Percentiles rank a stretch among this genome's conserved stretches.
Evolutionary conservation across 1,284 basidiomycete species (phyloP).

Genomic region (Trametes versicolor): DNA sequence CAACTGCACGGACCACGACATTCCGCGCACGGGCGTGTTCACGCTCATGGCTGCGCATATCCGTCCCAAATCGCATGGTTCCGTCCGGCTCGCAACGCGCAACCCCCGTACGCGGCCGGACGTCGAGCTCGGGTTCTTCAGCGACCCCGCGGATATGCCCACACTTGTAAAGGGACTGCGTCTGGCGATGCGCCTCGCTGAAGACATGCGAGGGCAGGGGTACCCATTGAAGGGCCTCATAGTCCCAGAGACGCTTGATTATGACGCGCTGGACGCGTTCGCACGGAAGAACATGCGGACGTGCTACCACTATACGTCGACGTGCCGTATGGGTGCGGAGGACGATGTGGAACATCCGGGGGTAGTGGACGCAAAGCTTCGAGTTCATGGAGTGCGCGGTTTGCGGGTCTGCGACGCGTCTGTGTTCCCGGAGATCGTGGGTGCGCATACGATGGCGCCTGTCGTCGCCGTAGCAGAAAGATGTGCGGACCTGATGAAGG

Average conservation of each 20-base stretch:
- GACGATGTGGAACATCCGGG: constrained; percentile 43
- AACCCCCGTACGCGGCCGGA: constrained; percentile 45
- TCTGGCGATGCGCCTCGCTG: constrained; percentile 41
- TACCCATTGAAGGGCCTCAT: constrained; percentile 44
- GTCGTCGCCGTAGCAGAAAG: constrained; percentile 49
- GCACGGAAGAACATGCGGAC: constrained; percentile 41
- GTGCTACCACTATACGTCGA: constrained; percentile 50
- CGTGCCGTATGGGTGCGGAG: constrained; percentile 51
- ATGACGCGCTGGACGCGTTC: constrained; percentile 43
- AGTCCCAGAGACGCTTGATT: constrained; percentile 41
- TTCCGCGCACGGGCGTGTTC: constrained; percentile 38
- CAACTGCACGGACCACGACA: constrained; percentile 33
- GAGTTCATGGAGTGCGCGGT: constrained; percentile 56
- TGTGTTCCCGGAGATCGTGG: constrained; percentile 49
- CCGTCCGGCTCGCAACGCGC: constrained; percentile 44
- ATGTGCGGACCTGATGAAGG: constrained; percentile 27
- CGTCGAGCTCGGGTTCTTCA: constrained; percentile 45
- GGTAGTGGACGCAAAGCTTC: constrained; percentile 59
- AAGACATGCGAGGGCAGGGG: constrained; percentile 44
- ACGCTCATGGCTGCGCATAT: constrained; percentile 43
- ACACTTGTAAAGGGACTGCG: constrained; percentile 40
- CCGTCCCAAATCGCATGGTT: constrained; percentile 47
- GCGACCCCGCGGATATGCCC: constrained; percentile 38
- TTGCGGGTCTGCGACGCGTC: constrained; percentile 53
- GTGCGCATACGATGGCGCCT: constrained; percentile 50